Conservation (phyloP, 768 basidiomycete genomes). For the Chalciporus piperatus region DNA sequence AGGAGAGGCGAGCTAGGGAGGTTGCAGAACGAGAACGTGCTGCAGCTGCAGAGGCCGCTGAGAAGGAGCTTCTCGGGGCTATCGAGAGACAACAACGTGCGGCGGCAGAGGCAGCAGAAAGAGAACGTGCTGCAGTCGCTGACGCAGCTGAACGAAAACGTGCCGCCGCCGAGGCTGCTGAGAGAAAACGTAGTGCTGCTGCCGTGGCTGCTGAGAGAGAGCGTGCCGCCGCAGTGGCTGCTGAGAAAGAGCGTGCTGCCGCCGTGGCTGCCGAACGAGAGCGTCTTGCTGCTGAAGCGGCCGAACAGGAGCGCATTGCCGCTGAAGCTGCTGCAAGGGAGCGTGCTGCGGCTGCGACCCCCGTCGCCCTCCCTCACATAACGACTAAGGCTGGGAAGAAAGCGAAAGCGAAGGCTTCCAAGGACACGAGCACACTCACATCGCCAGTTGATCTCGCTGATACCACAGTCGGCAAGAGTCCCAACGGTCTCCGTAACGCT, state of each 20-base stretch:
- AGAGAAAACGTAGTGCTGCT: background rate
- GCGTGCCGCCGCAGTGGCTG: constrained; percentile 10
- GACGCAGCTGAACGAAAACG: too few species aligned
- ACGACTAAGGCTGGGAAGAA: constrained; percentile 15
- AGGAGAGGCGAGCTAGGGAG: constrained; percentile 26
- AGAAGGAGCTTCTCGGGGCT: constrained; percentile 10
- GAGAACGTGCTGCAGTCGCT: background rate
- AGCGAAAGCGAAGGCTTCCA: constrained; percentile 11
- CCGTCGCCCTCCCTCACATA: background rate
- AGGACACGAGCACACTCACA: constrained; percentile 22
- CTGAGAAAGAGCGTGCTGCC: constrained; percentile 10
- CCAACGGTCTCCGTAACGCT: constrained; percentile 40
- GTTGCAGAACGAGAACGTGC: constrained; percentile 17
- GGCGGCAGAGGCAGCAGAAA: background rate
- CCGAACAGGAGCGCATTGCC: background rate
- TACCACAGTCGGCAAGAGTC: constrained; percentile 36
- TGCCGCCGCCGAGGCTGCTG: background rate
- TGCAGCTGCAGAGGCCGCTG: constrained; percentile 10
- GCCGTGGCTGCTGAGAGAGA: constrained; percentile 2
- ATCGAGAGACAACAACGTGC: constrained; percentile 2
- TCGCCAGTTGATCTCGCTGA: constrained; percentile 35
- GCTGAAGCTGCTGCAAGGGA: background rate
- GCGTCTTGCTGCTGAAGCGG: background rate
- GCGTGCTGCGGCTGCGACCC: constrained; percentile 2
- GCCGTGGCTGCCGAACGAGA: constrained; percentile 2